Conservation (phyloP, 2,329 filamentous ascomycete genomes). For the Apiospora phragmitis region DNA sequence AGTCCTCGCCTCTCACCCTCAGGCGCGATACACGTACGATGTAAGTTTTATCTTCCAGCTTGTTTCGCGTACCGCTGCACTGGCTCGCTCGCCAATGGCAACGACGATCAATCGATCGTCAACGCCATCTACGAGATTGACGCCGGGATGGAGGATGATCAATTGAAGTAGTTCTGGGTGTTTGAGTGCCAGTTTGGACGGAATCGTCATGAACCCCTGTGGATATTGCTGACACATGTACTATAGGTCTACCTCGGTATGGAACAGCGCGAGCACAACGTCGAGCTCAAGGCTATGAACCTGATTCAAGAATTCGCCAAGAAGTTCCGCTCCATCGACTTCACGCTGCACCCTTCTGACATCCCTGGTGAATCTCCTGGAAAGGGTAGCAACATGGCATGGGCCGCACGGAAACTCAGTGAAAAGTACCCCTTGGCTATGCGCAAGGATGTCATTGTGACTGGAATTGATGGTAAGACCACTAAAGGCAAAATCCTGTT, state of each 20-base stretch:
- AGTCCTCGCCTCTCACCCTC: conserved; percentile 66
- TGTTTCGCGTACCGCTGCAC: background rate
- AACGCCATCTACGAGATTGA: background rate
- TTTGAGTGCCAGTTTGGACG: background rate
- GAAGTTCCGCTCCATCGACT: conserved; percentile 66
- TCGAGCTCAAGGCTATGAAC: conserved; percentile 60
- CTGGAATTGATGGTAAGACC: conserved; percentile 71
- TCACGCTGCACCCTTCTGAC: conserved; percentile 65
- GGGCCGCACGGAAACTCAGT: conserved; percentile 67
- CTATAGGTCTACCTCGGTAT: conserved; percentile 69
- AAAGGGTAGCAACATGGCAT: conserved; percentile 74
- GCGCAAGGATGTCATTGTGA: conserved; percentile 65
- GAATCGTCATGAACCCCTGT: background rate
- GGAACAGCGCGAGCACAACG: conserved; percentile 66
- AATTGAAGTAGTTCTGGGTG: background rate
- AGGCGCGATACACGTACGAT: conserved; percentile 66
- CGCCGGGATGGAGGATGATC: background rate
- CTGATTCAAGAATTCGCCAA: conserved; percentile 64
- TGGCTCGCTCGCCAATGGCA: background rate
- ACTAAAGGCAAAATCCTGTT: background rate
- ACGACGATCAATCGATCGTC: background rate
- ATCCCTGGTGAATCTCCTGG: conserved; percentile 69
- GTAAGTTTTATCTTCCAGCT: conserved; percentile 49
- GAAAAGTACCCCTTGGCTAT: conserved; percentile 55
- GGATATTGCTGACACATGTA: background rate